A percentile compares a stretch with the other conserved stretches of the same genome.
Evolutionary conservation across 345 rosid species (phyloP).

Genomic region (Murraya koenigii): DNA sequence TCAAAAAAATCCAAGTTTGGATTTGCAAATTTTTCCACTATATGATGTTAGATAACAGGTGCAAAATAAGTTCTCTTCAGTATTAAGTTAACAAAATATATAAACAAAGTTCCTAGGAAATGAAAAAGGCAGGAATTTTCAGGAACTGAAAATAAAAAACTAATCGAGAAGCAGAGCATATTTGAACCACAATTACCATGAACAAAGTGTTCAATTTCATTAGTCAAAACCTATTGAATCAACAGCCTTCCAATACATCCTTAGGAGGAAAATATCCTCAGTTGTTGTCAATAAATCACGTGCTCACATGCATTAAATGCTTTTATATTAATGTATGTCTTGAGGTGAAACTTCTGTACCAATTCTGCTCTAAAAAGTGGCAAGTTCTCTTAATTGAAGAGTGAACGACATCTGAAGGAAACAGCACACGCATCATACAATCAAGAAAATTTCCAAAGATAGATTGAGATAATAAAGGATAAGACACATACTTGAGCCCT

Average conservation of each 20-base stretch:
- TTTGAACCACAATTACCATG: background rate
- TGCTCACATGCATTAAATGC: background rate
- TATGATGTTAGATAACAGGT: background rate
- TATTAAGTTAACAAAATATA: background rate
- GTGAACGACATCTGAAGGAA: background rate
- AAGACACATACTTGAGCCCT: slow-evolving; percentile 54
- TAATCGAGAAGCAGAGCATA: background rate
- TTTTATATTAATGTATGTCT: background rate
- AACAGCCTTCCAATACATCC: background rate
- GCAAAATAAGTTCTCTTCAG: background rate
- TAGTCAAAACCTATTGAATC: background rate
- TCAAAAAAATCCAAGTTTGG: background rate
- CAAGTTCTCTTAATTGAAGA: background rate
- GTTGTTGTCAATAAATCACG: background rate
- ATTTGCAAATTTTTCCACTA: background rate
- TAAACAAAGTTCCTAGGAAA: background rate
- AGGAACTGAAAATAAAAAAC: background rate
- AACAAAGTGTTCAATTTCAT: background rate
- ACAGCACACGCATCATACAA: background rate
- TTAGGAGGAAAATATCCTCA: background rate
- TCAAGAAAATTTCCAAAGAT: background rate
- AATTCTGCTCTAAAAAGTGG: background rate
- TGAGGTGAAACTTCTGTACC: slow-evolving; percentile 1
- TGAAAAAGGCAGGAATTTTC: background rate
- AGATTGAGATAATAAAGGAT: slow-evolving; percentile 8